These are phyloP conservation scores for Paramarasmius palmivorus DNA, from an alignment of 1,284 basidiomycete genomes.

Conservation along the genomic window DNA sequence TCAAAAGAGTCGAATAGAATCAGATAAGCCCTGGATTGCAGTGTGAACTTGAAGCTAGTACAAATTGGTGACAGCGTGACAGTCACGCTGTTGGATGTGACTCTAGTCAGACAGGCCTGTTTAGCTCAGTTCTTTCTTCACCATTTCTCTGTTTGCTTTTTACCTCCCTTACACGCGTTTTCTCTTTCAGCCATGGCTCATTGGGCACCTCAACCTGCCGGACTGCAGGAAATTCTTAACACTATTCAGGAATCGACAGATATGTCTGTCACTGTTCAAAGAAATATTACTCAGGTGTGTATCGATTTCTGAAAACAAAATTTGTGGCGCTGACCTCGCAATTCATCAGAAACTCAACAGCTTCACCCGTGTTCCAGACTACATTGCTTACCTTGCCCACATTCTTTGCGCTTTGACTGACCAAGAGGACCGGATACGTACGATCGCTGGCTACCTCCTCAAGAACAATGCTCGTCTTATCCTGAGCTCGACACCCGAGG, in stretches of 20 bases:
- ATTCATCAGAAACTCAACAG: slow-evolving; percentile 77
- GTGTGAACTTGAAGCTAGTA: too few relatives aligned
- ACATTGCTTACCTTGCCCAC: slow-evolving; percentile 95
- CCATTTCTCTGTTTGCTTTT: neutral
- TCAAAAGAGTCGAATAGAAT: too few relatives aligned
- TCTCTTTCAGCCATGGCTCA: slow-evolving; percentile 9
- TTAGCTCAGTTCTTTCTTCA: neutral
- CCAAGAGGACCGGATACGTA: slow-evolving; percentile 90
- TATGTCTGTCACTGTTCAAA: slow-evolving; percentile 71
- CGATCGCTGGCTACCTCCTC: slow-evolving; percentile 94
- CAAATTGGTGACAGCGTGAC: too few relatives aligned
- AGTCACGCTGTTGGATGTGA: too few relatives aligned
- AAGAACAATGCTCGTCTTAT: slow-evolving; percentile 91
- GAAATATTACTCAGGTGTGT: slow-evolving; percentile 74
- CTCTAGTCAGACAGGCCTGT: neutral
- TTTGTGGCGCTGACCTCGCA: slow-evolving; percentile 23
- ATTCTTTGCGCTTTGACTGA: slow-evolving; percentile 81
- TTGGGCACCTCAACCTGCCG: slow-evolving; percentile 78
- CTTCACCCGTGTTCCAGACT: slow-evolving; percentile 89
- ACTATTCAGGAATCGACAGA: slow-evolving; percentile 86
- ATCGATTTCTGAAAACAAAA: slow-evolving; percentile 18
- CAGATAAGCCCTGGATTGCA: too few relatives aligned
- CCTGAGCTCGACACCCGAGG: slow-evolving; percentile 63
- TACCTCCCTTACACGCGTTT: slow-evolving; percentile 11
- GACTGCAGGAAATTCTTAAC: slow-evolving; percentile 80